Base-by-base conservation (phyloP, 2,329 filamentous ascomycete genomes). In the Calonectria crousiana region DNA sequence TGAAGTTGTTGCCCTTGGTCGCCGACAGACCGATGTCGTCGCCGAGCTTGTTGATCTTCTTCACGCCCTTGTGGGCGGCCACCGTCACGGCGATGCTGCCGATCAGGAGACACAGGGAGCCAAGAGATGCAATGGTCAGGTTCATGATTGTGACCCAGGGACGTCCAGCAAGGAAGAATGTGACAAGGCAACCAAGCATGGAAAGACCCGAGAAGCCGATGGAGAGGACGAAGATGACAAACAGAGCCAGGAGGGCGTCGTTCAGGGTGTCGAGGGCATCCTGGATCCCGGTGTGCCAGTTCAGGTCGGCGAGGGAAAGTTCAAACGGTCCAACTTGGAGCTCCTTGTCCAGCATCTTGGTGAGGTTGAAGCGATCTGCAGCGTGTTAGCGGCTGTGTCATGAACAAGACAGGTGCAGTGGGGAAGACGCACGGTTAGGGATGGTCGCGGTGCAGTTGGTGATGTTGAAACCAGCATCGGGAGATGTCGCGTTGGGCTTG, bases 251-350 rank as follows among this genome's bases (percentile, higher is more conserved):
- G 6, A 90, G 84, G n/a, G 86, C 83, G 20, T 81, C 80, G 78
- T 90, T 90, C 79, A 91, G 82, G n/a, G 84, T 81, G 81, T 89
- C 83, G 76, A 91, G 79, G n/a, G 86, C 85, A 52, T 86, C 81
- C 73, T 87, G 84, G 72, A 91, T 84, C 38, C 83, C 83, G 9
- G 85, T 76, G 18, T 87, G 86, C 79, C 87, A 86, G 72, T 86
- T 80, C n/a, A 91, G 82, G 65, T 88, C 85, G 75, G 84, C 83
- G 26, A 89, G 82, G 69, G 84, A 86, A 76, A 90, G 75, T 70
- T 86, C 74, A 26, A 89, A 79, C 14, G 86, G 86, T 1, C 88
- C 88, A n/a, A 85, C 72, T 14, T 82, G 76, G 49, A 90, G 85
- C 74, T 90, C 84, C 47, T 84, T 81, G 81, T 89, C 85, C 28